phyloP scores from a whole-genome alignment of 2,329 filamentous ascomycete species.

The Pyrenophora tritici-repentis region DNA sequence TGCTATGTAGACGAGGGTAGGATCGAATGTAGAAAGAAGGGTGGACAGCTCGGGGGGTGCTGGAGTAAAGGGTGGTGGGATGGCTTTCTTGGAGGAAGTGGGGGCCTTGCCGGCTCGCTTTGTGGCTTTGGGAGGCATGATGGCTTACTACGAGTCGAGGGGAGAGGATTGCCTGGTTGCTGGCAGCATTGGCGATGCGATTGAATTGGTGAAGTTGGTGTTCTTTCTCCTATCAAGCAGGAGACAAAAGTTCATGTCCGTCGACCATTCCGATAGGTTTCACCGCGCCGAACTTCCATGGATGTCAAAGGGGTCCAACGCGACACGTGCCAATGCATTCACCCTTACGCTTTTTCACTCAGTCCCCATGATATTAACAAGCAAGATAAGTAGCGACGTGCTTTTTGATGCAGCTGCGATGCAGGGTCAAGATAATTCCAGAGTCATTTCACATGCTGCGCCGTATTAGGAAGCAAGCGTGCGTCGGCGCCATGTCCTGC shows the following conservation, averaged over 20 bases:
- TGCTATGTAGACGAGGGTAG: conserved; percentile 77
- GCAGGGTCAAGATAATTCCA: no score
- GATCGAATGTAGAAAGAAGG: conserved; percentile 69
- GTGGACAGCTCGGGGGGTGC: conserved; percentile 66
- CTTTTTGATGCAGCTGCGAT: no score
- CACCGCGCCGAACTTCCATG: conserved; percentile 6
- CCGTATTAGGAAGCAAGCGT: conserved; percentile 2
- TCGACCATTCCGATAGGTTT: conserved; percentile 12
- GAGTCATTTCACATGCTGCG: neutral
- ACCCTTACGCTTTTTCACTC: no score
- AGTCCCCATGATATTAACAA: no score
- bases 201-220: neutral
- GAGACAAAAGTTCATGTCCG: conserved; percentile 1
- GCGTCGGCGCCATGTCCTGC: conserved; percentile 1
- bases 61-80: conserved; percentile 63
- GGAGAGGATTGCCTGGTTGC: neutral
- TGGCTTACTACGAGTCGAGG: neutral
- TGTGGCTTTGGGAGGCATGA: conserved; percentile 29
- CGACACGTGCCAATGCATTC: neutral
- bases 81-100: conserved; percentile 15
- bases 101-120: conserved; percentile 21
- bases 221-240: neutral
- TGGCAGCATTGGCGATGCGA: conserved; percentile 5
- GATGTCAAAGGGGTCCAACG: conserved; percentile 2
- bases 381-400: no score